These are phyloP conservation scores for Tolypocladium ovalisporum DNA, from an alignment of 2,329 filamentous ascomycete genomes.

Conservation along the genomic window DNA sequence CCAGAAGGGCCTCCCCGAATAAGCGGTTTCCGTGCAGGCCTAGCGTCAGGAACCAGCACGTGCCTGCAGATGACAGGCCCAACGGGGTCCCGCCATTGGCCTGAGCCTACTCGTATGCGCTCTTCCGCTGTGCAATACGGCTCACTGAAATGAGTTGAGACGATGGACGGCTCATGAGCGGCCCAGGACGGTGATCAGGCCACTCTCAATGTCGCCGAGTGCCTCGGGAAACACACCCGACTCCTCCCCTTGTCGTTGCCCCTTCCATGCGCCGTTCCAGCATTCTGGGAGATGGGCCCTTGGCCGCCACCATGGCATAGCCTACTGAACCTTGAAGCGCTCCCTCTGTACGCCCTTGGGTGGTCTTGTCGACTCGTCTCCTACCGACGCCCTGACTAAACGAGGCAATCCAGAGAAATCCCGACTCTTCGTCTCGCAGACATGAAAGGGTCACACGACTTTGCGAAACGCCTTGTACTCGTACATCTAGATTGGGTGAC, in stretches of 20 bases:
- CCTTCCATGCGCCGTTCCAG: no score
- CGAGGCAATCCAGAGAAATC: no score
- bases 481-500: no score
- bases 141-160: background rate
- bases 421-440: no score
- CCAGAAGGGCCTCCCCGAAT: background rate
- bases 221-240: no score
- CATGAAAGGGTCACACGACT: background rate
- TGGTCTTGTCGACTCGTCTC: background rate
- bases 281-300: no score
- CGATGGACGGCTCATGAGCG: background rate
- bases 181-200: background rate
- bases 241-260: no score
- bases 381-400: no score
- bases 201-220: background rate
- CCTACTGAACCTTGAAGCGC: background rate
- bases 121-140: background rate
- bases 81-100: background rate
- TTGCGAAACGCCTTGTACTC: background rate
- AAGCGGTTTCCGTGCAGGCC: background rate
- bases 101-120: background rate
- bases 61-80: background rate
- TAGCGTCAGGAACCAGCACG: background rate
- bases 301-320: no score
- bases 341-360: background rate